Conservation (phyloP, 169 alveolate species). For the Plasmodium gonderi region DNA sequence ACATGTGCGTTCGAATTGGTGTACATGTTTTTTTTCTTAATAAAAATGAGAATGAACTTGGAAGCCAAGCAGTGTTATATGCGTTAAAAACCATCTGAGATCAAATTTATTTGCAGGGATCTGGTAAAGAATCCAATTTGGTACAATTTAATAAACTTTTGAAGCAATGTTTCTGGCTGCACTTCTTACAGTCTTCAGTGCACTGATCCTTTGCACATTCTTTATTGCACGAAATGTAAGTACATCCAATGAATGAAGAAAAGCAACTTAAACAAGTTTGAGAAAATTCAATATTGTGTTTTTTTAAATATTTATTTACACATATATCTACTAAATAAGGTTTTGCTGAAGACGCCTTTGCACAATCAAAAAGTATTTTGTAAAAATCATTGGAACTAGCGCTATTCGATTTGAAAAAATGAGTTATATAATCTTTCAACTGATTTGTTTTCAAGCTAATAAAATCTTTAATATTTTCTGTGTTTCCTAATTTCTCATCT, state of each 20-base stretch:
- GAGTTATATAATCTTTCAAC: not conserved
- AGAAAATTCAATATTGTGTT: conserved; percentile 36
- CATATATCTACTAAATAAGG: conserved; percentile 69
- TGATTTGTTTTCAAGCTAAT: not conserved
- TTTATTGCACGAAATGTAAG: conserved; percentile 51
- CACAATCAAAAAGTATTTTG: conserved; percentile 61
- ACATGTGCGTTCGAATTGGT: not conserved
- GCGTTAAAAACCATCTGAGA: too few species aligned
- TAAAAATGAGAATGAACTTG: too few species aligned
- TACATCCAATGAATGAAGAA: conserved; percentile 54
- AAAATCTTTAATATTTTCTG: not conserved
- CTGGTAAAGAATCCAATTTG: conserved; percentile 52
- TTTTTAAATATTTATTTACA: conserved; percentile 59
- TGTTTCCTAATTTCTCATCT: not conserved
- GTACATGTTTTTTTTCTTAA: not conserved
- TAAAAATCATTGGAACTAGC: conserved; percentile 41
- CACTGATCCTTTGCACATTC: conserved; percentile 62
- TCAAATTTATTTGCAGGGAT: conserved; percentile 46
- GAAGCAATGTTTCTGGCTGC: conserved; percentile 50
- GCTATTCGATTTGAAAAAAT: conserved; percentile 4
- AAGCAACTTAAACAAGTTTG: conserved; percentile 47
- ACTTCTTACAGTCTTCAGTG: conserved; percentile 24
- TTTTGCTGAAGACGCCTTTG: conserved; percentile 66
- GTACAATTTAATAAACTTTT: conserved; percentile 55
- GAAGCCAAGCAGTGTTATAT: too few species aligned